Evolutionary conservation across 208 protist species (phyloP), one percentile per base, ranked within the genome.

Genomic region (Wallacemonas sp.): DNA sequence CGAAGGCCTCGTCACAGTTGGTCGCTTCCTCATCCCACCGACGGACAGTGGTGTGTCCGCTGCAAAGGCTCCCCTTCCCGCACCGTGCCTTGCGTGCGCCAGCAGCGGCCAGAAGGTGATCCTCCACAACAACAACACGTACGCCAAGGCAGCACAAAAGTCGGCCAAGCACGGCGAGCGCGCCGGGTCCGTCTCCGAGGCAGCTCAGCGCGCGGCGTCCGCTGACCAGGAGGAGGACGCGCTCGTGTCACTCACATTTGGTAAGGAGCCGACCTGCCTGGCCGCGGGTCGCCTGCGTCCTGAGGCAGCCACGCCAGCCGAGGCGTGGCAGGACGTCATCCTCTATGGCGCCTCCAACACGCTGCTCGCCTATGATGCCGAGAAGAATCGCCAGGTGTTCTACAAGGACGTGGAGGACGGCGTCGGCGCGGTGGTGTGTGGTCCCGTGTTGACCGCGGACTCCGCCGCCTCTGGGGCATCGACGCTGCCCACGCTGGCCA

Each of bases 331-430:
- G 54, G 96, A 98, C 55, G 83, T 78, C 23, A 78, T 99, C 19
- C 79, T 98, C 29, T 84, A 98, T 41, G 95, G 96, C 33, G 80
- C 95, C 16, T 64, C 87, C 9, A 95, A 85, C 0, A 95, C 87
- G 46, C 52, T 99, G 2, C 69, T 97, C 21, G 92, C 91, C 12
- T 99, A 98, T 73, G 86, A 98, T 72, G 86, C 97, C 12, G 82
- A 96, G 23, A 63, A 86, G 24, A 98, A 98, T 70, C 70, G 66
- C 24, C 92, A 99, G 72, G 65, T 96, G 34, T 98, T 96, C 61
- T 97, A 96, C 70, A 93, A 90, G 65, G 93, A 98, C 17, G 77
- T 98, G 21, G 81, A 92, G 65, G 92, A 98, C 39, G 97, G 97
- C 14, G 91, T 98, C 2, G 79, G 83, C 60, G 75, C 81, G 23